These are phyloP conservation scores for Nevesoporus exiguus DNA, from an alignment of 768 basidiomycete species.

Conservation along the genomic window DNA sequence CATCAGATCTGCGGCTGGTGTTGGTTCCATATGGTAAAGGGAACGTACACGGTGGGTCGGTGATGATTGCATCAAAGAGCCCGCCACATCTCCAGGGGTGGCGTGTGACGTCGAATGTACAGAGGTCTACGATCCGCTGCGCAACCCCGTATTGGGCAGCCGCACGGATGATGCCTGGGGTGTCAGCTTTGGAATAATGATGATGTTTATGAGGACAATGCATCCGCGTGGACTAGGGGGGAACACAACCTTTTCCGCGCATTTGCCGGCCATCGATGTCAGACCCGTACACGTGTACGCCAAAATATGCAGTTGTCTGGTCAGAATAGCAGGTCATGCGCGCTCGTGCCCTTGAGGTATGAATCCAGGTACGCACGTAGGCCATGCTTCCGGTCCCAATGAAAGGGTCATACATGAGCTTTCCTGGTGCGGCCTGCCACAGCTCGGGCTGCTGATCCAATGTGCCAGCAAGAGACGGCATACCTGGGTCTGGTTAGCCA, in stretches of 20 bases:
- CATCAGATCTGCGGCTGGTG: background rate
- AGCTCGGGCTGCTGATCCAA: background rate
- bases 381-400: constrained; percentile 91
- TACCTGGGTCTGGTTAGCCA: constrained; percentile 95
- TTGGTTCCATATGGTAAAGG: background rate
- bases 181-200: constrained; percentile 27
- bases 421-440: constrained; percentile 77
- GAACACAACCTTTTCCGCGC: constrained; percentile 74
- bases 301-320: constrained; percentile 85
- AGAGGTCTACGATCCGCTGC: constrained; percentile 72
- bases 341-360: background rate
- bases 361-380: constrained; percentile 48
- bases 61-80: constrained; percentile 91
- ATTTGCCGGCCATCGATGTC: constrained; percentile 98
- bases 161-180: constrained; percentile 74
- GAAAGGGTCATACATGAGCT: constrained; percentile 93
- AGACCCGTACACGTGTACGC: constrained; percentile 82
- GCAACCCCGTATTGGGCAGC: constrained; percentile 81
- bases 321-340: background rate
- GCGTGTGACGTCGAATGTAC: constrained; percentile 90
- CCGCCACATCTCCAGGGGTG: constrained; percentile 88
- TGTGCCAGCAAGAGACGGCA: constrained; percentile 9
- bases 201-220: background rate
- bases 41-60: constrained; percentile 86
- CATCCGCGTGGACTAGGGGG: background rate